phyloP scores from a whole-genome alignment of 768 basidiomycete species.

The Suillus plorans region DNA sequence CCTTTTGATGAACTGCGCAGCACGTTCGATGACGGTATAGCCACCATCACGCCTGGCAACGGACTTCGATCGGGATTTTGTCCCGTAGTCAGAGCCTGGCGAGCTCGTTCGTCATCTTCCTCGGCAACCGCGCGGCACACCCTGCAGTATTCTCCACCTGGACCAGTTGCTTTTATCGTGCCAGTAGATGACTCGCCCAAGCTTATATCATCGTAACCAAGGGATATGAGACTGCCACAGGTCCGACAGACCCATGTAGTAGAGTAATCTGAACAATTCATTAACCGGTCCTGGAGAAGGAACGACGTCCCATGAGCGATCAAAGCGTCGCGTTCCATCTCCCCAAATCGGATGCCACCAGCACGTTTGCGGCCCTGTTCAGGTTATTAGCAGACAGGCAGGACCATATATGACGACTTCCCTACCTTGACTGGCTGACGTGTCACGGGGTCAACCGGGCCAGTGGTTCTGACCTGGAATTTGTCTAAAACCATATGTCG shows the following conservation, averaged over 20 bases:
- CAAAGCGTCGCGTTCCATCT: constrained; percentile 99
- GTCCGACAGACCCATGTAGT: constrained; percentile 98
- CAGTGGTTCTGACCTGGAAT: constrained; percentile 98
- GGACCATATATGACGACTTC: constrained; percentile 2
- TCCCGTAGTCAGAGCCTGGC: constrained; percentile 59
- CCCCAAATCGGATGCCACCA: constrained; percentile 98
- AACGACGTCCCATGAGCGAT: constrained; percentile 99
- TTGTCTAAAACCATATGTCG: constrained; percentile 99
- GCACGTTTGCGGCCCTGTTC: constrained; percentile 92
- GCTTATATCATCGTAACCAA: constrained; percentile 90
- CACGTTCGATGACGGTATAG: constrained; percentile 67
- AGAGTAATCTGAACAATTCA: constrained; percentile 99
- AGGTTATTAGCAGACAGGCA: constrained; percentile 6
- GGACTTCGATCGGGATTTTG: constrained; percentile 41
- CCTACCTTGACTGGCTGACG: constrained; percentile 94
- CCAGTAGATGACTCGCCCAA: constrained; percentile 61
- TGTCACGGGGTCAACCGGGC: constrained; percentile 93
- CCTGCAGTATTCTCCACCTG: constrained; percentile 92
- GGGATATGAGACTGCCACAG: constrained; percentile 92
- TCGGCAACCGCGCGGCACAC: constrained; percentile 80
- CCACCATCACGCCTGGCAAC: constrained; percentile 57
- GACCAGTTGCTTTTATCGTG: constrained; percentile 59
- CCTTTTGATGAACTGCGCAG: constrained; percentile 60
- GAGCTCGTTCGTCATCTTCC: constrained; percentile 59
- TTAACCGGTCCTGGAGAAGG: constrained; percentile 95